phyloP scores from a whole-genome alignment of 1,139 yeast genomes.

The Candida sanyaensis region DNA sequence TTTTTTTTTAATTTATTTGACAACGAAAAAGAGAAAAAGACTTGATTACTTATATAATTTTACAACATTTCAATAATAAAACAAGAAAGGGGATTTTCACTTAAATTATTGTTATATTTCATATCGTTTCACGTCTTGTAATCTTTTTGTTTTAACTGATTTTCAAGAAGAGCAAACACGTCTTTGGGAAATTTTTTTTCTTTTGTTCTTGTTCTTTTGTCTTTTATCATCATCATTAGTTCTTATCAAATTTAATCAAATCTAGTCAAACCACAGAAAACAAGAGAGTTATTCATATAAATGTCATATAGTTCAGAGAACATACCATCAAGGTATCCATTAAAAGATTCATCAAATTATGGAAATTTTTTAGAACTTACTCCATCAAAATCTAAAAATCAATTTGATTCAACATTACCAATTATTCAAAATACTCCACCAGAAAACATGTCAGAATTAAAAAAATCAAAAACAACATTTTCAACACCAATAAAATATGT shows the following conservation, averaged over 20 bases:
- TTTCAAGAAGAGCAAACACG: neutral
- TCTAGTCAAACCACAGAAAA: neutral
- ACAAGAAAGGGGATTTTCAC: neutral
- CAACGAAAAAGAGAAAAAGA: no score
- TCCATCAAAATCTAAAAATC: constrained; percentile 13
- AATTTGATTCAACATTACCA: neutral
- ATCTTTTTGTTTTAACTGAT: neutral
- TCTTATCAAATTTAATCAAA: no score
- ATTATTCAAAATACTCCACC: constrained; percentile 31
- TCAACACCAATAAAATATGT: constrained; percentile 12
- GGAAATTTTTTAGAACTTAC: constrained; percentile 12
- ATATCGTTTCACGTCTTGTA: neutral
- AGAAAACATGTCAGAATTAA: constrained; percentile 19
- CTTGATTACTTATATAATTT: no score
- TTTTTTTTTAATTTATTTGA: no score
- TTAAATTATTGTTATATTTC: neutral
- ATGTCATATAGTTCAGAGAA: constrained; percentile 6
- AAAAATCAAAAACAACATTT: constrained; percentile 2
- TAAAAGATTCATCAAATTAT: constrained; percentile 9
- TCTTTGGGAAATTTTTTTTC: neutral
- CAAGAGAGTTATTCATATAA: neutral
- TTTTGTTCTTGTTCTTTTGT: neutral
- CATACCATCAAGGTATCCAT: constrained; percentile 6
- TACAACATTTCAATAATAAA: neutral
- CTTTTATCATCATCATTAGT: neutral